Conservation (phyloP, 768 basidiomycete species). For the Lentinula boryana region DNA sequence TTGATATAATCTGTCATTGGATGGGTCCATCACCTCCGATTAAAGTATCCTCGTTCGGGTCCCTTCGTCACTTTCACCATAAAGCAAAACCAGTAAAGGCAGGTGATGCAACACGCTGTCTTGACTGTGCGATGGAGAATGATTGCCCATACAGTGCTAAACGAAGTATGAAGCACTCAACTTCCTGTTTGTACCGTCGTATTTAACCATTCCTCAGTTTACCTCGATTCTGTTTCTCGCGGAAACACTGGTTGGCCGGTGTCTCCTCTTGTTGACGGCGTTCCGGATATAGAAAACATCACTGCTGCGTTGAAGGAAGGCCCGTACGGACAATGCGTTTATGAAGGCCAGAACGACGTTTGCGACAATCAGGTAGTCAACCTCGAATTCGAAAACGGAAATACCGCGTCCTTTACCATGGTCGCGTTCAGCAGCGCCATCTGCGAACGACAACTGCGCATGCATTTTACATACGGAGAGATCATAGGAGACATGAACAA, state of each 20-base stretch:
- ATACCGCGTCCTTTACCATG: slow-evolving; percentile 87
- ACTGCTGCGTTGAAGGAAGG: slow-evolving; percentile 62
- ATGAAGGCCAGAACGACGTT: slow-evolving; percentile 81
- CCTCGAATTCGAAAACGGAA: slow-evolving; percentile 75
- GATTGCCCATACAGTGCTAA: slow-evolving; percentile 86
- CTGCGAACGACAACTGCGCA: slow-evolving; percentile 76
- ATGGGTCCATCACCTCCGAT: slow-evolving; percentile 57
- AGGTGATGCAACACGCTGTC: slow-evolving; percentile 62
- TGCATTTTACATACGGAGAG: slow-evolving; percentile 86
- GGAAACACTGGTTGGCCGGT: slow-evolving; percentile 62
- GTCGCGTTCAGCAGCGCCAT: slow-evolving; percentile 75
- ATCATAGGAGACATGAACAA: slow-evolving; percentile 79
- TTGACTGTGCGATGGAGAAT: slow-evolving; percentile 67
- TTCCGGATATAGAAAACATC: slow-evolving; percentile 85
- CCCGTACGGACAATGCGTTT: slow-evolving; percentile 80
- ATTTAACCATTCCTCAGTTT: slow-evolving; percentile 42
- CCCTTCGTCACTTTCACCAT: slow-evolving; percentile 75
- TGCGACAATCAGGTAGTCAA: slow-evolving; percentile 92
- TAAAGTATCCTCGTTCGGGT: slow-evolving; percentile 82
- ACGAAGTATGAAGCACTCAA: slow-evolving; percentile 45
- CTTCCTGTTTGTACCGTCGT: neutral
- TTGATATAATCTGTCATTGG: slow-evolving; percentile 80
- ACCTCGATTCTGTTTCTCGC: slow-evolving; percentile 64
- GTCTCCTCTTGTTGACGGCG: slow-evolving; percentile 63
- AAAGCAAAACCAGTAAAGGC: slow-evolving; percentile 64